These are phyloP conservation scores for Rhynchospora breviuscula DNA, from an alignment of 176 grass and related monocot species.

Conservation along the genomic window DNA sequence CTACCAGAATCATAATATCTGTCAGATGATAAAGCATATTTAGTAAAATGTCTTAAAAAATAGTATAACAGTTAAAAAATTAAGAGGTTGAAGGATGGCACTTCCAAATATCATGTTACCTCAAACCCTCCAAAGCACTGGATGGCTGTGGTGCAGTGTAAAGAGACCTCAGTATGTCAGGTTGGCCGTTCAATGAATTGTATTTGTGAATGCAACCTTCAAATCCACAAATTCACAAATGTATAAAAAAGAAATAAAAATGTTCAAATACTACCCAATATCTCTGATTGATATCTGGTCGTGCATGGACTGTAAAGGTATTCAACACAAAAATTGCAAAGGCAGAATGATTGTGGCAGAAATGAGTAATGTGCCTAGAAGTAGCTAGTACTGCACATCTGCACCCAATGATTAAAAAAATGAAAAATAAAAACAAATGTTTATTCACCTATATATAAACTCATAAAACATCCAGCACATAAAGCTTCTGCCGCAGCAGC, in stretches of 20 bases:
- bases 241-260: background rate
- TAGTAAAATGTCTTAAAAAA: background rate
- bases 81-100: background rate
- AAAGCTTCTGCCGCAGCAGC: slow-evolving; percentile 59
- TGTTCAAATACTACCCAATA: background rate
- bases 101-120: slow-evolving; percentile 38
- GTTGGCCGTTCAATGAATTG: slow-evolving; percentile 74
- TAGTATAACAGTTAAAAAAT: background rate
- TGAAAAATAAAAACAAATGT: background rate
- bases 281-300: background rate
- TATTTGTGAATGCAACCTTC: slow-evolving; percentile 88
- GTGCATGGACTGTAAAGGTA: background rate
- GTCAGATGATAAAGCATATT: slow-evolving; percentile 2
- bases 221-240: slow-evolving; percentile 29
- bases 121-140: slow-evolving; percentile 61
- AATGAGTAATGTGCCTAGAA: background rate
- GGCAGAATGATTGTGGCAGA: background rate
- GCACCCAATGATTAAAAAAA: slow-evolving; percentile 4
- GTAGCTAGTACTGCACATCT: background rate
- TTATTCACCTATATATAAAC: slow-evolving; percentile 81
- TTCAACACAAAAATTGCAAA: background rate
- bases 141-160: slow-evolving; percentile 93
- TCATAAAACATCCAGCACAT: slow-evolving; percentile 87
- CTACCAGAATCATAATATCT: slow-evolving; percentile 77
- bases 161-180: slow-evolving; percentile 82